phyloP scores from a whole-genome alignment of 768 basidiomycete species.

The Amylocystis lapponica region DNA sequence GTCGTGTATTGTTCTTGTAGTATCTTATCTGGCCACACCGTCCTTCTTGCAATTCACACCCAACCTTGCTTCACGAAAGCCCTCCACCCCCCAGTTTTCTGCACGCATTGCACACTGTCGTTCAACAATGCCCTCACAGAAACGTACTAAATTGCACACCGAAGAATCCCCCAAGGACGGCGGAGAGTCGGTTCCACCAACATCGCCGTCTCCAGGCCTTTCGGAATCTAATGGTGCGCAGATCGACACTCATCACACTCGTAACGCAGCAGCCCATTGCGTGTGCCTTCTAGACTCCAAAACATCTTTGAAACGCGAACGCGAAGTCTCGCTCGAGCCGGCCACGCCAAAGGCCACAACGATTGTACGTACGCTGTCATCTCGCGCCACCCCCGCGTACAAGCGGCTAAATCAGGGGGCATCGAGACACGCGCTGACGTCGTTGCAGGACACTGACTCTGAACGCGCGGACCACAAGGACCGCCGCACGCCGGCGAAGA shows the following conservation, averaged over 20 bases:
- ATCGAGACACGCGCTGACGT: neutral
- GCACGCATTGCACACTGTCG: too few relatives aligned
- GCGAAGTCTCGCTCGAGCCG: slow-evolving; percentile 75
- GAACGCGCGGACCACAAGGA: slow-evolving; percentile 41
- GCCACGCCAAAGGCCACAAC: slow-evolving; percentile 29
- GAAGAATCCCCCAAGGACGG: too few relatives aligned
- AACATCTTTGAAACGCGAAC: slow-evolving; percentile 62
- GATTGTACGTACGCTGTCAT: slow-evolving; percentile 23
- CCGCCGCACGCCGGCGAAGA: slow-evolving; percentile 64
- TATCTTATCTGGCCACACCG: too few relatives aligned
- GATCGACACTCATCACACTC: neutral
- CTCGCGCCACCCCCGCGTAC: slow-evolving; percentile 6
- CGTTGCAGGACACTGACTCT: slow-evolving; percentile 19
- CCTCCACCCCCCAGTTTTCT: too few relatives aligned
- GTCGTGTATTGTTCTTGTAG: too few relatives aligned
- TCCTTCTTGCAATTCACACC: too few relatives aligned
- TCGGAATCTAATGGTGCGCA: neutral
- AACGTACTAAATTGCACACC: too few relatives aligned
- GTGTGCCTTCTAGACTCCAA: slow-evolving; percentile 1
- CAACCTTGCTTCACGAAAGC: too few relatives aligned
- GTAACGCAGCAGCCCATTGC: slow-evolving; percentile 1
- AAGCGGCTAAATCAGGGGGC: neutral
- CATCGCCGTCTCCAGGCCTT: neutral
- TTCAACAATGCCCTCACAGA: too few relatives aligned
- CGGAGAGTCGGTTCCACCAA: neutral